These are phyloP conservation scores for Barbarea vulgaris DNA, from an alignment of 345 rosid genomes.

Conservation along the genomic window DNA sequence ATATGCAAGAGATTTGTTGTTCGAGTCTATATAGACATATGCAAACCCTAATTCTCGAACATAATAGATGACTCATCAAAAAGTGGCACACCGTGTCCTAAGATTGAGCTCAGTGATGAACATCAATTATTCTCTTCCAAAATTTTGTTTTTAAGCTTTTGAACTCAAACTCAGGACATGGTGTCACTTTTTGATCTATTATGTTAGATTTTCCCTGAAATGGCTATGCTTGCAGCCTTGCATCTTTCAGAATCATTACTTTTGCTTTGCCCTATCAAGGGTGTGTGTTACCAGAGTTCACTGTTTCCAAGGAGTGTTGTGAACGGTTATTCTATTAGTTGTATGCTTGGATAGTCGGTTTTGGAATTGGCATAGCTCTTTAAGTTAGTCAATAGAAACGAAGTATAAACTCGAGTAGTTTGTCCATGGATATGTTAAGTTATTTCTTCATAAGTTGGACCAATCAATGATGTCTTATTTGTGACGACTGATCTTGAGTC, in stretches of 20 bases:
- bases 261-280: not conserved
- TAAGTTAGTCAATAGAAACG: not conserved
- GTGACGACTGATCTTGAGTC: constrained; percentile 25
- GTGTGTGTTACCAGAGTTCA: not conserved
- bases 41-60: no score
- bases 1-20: not conserved
- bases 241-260: constrained; percentile 4
- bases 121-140: not conserved
- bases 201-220: not conserved
- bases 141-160: no score
- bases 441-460: not conserved
- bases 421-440: constrained; percentile 1
- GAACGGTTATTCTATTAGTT: not conserved
- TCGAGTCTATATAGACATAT: no score
- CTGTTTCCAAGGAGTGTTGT: not conserved
- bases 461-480: constrained; percentile 2
- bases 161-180: no score
- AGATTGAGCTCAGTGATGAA: not conserved
- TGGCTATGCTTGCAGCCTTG: not conserved
- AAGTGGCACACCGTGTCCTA: no score
- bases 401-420: constrained; percentile 5
- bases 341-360: not conserved
- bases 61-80: no score
- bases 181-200: no score
- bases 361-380: not conserved